Evolutionary conservation across 208 protist genomes (phyloP), one percentile per base, ranked within the genome.

Genomic region (Balamuthia mandrillaris): DNA sequence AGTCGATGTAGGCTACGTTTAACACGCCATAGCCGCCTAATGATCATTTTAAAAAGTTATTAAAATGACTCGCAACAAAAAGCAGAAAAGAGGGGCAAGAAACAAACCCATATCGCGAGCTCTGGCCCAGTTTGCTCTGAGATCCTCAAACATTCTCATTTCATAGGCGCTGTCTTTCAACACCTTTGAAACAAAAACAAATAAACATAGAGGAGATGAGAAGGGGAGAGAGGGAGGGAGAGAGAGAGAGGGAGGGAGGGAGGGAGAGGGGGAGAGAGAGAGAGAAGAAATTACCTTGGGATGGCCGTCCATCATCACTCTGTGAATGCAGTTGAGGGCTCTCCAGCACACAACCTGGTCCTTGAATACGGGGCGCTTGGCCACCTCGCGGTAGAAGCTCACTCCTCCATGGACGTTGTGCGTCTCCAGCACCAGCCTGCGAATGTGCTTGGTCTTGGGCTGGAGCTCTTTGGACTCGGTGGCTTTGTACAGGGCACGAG

Each of bases 381-480:
- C 72, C 7, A 81, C 31, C 21, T 81, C 72, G 2, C 72, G 54
- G 47, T 61, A 81, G 33, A 81, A 16, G 18, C 47, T 44, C 3
- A 81, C 72, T 29, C 47, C 72, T 9, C 72, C 72, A 14, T 81
- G 24, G 1, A 81, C 72, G 18, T 81, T 81, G 51, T 81, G 49
- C 72, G 72, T 81, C n/a, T 81, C 72, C 2, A 81, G 72, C 16
- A 81, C 45, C 27, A 81, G 33, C 24, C 72, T 29, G 45, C 72
- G 45, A 61, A 81, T 81, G 49, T 81, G 72, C 33, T 81, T 81
- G 72, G 72, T 61, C 72, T 81, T 81, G 45, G 72, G 72, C 31
- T 42, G 39, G n/a, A 45, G 29, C 35, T 81, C 72, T 39, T 81
- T 81, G 49, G 21, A 61, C 21, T 81, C 72, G 51, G 47, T 61